A percentile compares a stretch with the other conserved stretches of the same genome.
phyloP scores from a whole-genome alignment of 2,329 filamentous ascomycete species.

The Balansia obtecta region DNA sequence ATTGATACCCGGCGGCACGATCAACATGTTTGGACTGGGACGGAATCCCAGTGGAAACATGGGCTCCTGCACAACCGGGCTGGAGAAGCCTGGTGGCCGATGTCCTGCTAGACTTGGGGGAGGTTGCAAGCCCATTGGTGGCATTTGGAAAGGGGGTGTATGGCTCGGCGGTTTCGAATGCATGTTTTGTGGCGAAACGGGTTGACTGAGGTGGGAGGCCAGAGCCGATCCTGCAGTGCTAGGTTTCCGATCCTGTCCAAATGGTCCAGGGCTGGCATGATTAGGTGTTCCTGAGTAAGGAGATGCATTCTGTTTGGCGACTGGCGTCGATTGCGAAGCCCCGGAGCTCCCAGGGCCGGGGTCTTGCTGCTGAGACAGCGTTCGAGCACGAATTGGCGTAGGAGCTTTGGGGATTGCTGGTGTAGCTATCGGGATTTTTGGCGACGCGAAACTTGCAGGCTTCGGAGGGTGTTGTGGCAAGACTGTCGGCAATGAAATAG shows the following conservation, averaged over 20 bases:
- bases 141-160: slow-evolving; percentile 39
- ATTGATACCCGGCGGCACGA: slow-evolving; percentile 39
- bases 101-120: slow-evolving; percentile 25
- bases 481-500: slow-evolving; percentile 30
- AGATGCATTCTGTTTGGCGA: slow-evolving; percentile 43
- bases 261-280: slow-evolving; percentile 52
- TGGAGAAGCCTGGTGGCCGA: slow-evolving; percentile 39
- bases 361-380: slow-evolving; percentile 71
- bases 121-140: slow-evolving; percentile 43
- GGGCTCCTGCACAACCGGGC: slow-evolving; percentile 41
- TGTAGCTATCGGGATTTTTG: slow-evolving; percentile 66
- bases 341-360: slow-evolving; percentile 57
- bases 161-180: slow-evolving; percentile 23
- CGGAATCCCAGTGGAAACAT: slow-evolving; percentile 36
- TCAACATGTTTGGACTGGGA: slow-evolving; percentile 32
- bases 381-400: slow-evolving; percentile 64
- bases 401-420: slow-evolving; percentile 74
- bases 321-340: slow-evolving; percentile 49
- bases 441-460: slow-evolving; percentile 54
- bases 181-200: slow-evolving; percentile 45
- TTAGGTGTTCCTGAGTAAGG: slow-evolving; percentile 50
- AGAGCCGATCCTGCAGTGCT: slow-evolving; percentile 26
- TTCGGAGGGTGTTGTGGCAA: slow-evolving; percentile 48
- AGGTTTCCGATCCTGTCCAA: slow-evolving; percentile 52
- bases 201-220: slow-evolving; percentile 19